Base-by-base conservation (phyloP, 2,329 filamentous ascomycete species). In the Verticillium alfalfae region DNA sequence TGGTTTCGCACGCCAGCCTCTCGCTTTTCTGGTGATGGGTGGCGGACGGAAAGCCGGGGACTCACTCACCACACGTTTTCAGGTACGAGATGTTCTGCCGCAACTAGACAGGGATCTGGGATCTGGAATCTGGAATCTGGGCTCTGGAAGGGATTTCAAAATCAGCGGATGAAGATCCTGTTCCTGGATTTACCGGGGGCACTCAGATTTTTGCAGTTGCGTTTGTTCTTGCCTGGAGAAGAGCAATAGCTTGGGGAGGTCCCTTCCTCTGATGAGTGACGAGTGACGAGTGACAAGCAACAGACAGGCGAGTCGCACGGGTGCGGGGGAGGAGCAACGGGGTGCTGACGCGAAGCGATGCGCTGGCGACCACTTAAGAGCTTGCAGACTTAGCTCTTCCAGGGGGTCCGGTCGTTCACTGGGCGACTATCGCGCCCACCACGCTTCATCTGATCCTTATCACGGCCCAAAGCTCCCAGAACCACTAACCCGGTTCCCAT, bases 131-230 rank as follows among this genome's bases (percentile, higher is more conserved):
- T 31, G 5, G 5, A 8, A 37, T 37, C 36, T 31, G 5, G 5
- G 36, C 9, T 37, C 36, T 37, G 36, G 36, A 37, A 31, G 26
- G 45, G 45, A 52, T 52, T 52, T 52, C 45, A 52, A 31, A 31
- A 52, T 52, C 45, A 52, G 45, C 45, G 45, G 45, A 18, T 52
- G 45, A 52, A 22, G n/a, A 26, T 52, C 45, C n/a, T 52, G 45
- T 52, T 52, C 45, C 45, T 52, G 45, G 45, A 52, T 22, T 52
- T 31, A 26, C n/a, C 61, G 55, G 63, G 61, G 63, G 61, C 34
- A n/a, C 18, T 39, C 31, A 2, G 34, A 61, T 58, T 31, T 61
- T 63, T 15, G 39, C 16, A 45, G 36, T 45, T n/a, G 39, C 2
- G 39, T 15, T 18, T 45, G 16, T 45, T 45, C 16, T 45, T 18